These are phyloP conservation scores for Serendipita sp. DNA, from an alignment of 768 basidiomycete genomes.

Conservation along the genomic window DNA sequence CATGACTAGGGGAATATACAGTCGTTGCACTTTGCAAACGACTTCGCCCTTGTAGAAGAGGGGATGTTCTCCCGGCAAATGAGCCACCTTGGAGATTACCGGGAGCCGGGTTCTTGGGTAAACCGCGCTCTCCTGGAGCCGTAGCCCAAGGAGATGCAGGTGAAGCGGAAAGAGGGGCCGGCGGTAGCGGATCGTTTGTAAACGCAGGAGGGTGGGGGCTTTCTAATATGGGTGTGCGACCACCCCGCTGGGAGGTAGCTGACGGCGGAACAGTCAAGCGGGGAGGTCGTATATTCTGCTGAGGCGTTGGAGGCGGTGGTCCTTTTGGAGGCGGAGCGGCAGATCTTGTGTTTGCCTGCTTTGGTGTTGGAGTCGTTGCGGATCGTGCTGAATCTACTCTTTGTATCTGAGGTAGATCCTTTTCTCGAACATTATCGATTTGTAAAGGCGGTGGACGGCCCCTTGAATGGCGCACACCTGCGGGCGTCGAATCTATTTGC, in stretches of 20 bases:
- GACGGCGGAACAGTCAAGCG: constrained; percentile 20
- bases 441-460: constrained; percentile 71
- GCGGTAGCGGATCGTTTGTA: constrained; percentile 22
- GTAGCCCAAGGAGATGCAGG: constrained; percentile 27
- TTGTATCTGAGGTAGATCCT: constrained; percentile 58
- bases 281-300: constrained; percentile 13
- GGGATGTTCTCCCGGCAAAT: constrained; percentile 20
- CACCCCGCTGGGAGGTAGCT: constrained; percentile 20
- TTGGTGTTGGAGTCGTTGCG: constrained; percentile 1
- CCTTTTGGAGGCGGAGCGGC: constrained; percentile 53
- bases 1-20: constrained; percentile 22
- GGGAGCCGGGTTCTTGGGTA: constrained; percentile 47
- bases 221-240: constrained; percentile 40
- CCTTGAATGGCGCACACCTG: constrained; percentile 15
- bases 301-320: constrained; percentile 41
- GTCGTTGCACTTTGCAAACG: constrained; percentile 5
- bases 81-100: constrained; percentile 27
- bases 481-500: neutral
- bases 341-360: constrained; percentile 28
- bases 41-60: constrained; percentile 17
- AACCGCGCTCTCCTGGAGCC: constrained; percentile 26
- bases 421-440: constrained; percentile 36
- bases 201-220: constrained; percentile 28
- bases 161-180: constrained; percentile 25
- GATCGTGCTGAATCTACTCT: constrained; percentile 27